phyloP scores from a whole-genome alignment of 2,329 filamentous ascomycete species.

The Plectosphaerella cucumerina region DNA sequence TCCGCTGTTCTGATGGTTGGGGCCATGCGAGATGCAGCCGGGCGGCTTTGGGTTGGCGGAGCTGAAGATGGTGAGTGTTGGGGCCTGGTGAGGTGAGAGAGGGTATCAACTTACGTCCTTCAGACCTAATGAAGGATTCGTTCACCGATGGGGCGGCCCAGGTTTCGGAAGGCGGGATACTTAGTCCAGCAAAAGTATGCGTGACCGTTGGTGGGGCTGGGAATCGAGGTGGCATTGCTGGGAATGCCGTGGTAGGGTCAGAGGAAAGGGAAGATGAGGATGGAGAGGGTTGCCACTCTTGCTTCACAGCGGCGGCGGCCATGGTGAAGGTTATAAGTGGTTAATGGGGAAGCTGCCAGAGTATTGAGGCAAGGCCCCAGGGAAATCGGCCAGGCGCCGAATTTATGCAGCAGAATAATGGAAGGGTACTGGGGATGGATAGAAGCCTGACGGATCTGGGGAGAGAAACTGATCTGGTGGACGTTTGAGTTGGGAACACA shows the following conservation, averaged over 20 bases:
- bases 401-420: background rate
- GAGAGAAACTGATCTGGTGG: no score
- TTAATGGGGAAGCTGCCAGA: background rate
- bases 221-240: conserved; percentile 3
- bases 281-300: conserved; percentile 1
- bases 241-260: background rate
- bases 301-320: conserved; percentile 8
- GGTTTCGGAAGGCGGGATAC: background rate
- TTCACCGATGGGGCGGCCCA: background rate
- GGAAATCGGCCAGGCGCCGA: background rate
- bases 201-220: conserved; percentile 3
- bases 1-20: conserved; percentile 7
- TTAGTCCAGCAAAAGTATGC: no score
- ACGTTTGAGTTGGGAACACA: no score
- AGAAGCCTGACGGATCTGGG: no score
- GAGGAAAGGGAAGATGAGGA: background rate
- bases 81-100: conserved; percentile 18
- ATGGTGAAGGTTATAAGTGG: conserved; percentile 3
- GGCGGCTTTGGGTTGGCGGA: background rate
- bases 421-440: no score
- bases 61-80: conserved; percentile 19
- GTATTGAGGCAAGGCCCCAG: no score
- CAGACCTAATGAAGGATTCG: conserved; percentile 22
- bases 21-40: conserved; percentile 1
- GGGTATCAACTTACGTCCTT: conserved; percentile 29